Evolutionary conservation across 768 basidiomycete species (phyloP).

Genomic region (Boletus reticuloceps): DNA sequence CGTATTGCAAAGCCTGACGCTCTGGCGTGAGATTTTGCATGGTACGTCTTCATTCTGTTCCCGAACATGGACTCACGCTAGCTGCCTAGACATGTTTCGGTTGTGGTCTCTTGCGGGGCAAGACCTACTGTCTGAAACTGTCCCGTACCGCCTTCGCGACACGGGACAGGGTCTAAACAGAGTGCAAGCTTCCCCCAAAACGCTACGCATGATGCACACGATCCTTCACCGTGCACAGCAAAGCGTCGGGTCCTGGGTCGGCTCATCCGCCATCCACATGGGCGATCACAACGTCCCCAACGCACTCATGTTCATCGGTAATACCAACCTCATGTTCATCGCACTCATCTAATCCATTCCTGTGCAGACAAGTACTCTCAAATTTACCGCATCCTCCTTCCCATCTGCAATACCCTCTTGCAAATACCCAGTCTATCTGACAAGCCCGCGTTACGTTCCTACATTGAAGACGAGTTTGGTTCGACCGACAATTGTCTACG

Average conservation of each 20-base stretch:
- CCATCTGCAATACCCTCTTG: constrained; percentile 77
- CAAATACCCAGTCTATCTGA: constrained; percentile 65
- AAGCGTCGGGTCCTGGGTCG: constrained; percentile 81
- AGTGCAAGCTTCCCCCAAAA: constrained; percentile 83
- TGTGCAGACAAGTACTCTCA: constrained; percentile 79
- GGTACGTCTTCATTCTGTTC: constrained; percentile 41
- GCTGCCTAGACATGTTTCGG: constrained; percentile 74
- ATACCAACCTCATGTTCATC: background rate
- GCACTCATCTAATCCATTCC: background rate
- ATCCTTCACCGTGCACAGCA: constrained; percentile 82
- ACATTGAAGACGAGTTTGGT: constrained; percentile 83
- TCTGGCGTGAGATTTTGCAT: constrained; percentile 85
- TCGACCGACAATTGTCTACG: constrained; percentile 63
- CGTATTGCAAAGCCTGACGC: constrained; percentile 80
- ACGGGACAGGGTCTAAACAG: constrained; percentile 91
- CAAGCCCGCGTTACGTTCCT: constrained; percentile 69
- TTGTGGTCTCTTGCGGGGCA: constrained; percentile 80
- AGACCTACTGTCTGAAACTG: constrained; percentile 73
- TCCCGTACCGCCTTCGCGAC: constrained; percentile 78
- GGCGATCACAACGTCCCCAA: constrained; percentile 65
- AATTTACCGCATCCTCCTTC: constrained; percentile 85
- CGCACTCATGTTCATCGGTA: constrained; percentile 81
- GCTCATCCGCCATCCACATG: constrained; percentile 87
- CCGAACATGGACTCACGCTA: background rate
- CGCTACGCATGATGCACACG: constrained; percentile 86